phyloP scores from a whole-genome alignment of 192 early-diverging fungal genomes.

The Coemansia sp. region DNA sequence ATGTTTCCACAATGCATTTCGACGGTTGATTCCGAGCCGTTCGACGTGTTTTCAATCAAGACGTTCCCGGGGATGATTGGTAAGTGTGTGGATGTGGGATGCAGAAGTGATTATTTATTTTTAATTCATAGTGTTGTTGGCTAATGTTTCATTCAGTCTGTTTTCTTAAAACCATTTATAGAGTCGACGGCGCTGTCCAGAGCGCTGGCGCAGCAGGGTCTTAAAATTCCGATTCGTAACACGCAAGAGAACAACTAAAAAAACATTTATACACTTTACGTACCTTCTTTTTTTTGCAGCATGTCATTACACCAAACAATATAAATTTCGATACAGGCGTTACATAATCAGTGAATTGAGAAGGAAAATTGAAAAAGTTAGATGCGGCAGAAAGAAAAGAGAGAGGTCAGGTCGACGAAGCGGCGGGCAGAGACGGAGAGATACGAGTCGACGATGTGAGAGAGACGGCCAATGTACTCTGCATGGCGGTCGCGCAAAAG shows the following conservation, averaged over 20 bases:
- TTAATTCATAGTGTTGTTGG: too few relatives aligned
- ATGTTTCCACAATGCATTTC: conserved; percentile 55
- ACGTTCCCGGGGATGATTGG: conserved; percentile 85
- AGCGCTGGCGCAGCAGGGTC: conserved; percentile 72
- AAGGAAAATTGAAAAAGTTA: conserved; percentile 1
- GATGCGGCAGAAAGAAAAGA: conserved; percentile 63
- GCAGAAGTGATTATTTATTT: not conserved
- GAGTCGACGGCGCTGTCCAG: conserved; percentile 78
- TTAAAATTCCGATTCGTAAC: conserved; percentile 79
- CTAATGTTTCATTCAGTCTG: not conserved
- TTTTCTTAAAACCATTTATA: conserved; percentile 13
- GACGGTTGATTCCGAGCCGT: conserved; percentile 60
- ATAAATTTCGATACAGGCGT: not conserved
- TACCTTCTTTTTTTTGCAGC: not conserved
- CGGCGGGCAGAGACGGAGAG: conserved; percentile 68
- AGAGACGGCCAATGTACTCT: conserved; percentile 47
- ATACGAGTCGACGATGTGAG: conserved; percentile 61
- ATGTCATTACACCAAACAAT: too few relatives aligned
- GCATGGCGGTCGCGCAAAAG: conserved; percentile 38
- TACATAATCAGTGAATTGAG: not conserved
- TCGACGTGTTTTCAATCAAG: conserved; percentile 79
- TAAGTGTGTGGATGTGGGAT: conserved; percentile 19
- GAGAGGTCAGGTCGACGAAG: conserved; percentile 66
- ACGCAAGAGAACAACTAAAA: conserved; percentile 46
- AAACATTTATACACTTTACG: not conserved